These are phyloP conservation scores for Prunus dulcis DNA, from an alignment of 306 rosid species.

Conservation along the genomic window DNA sequence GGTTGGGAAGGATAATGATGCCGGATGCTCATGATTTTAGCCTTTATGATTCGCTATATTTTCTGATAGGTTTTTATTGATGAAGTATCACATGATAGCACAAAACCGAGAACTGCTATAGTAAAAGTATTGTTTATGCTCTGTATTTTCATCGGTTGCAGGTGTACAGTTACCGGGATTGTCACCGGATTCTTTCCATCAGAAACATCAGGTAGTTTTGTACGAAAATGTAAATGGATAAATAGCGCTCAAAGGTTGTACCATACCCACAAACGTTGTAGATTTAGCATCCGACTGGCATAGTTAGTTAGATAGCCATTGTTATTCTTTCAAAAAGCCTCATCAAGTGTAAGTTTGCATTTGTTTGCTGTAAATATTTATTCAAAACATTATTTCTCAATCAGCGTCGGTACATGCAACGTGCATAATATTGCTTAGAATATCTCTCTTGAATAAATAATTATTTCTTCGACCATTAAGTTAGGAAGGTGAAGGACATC, in stretches of 20 bases:
- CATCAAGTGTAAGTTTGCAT: constrained; percentile 30
- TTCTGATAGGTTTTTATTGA: not conserved
- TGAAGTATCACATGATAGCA: not conserved
- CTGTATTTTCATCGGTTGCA: constrained; percentile 14
- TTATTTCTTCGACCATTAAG: not conserved
- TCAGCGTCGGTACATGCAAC: not conserved
- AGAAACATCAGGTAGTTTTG: constrained; percentile 7
- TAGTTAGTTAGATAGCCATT: constrained; percentile 35
- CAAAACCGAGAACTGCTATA: not conserved
- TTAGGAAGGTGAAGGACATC: too few relatives aligned
- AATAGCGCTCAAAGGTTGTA: not conserved
- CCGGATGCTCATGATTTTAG: not conserved
- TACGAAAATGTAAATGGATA: constrained; percentile 25
- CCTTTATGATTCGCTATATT: not conserved
- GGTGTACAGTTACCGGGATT: constrained; percentile 24
- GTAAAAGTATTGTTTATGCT: not conserved
- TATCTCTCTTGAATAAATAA: not conserved
- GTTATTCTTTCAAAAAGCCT: constrained; percentile 42
- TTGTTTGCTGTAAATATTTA: constrained; percentile 36
- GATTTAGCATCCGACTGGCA: constrained; percentile 28
- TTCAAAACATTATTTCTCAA: constrained; percentile 3
- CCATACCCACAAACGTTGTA: constrained; percentile 10
- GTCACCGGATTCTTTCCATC: constrained; percentile 27
- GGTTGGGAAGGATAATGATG: not conserved
- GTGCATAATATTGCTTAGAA: too few relatives aligned